Base-by-base conservation (phyloP, 257 asterid genomes). In the Solanum chaucha region DNA sequence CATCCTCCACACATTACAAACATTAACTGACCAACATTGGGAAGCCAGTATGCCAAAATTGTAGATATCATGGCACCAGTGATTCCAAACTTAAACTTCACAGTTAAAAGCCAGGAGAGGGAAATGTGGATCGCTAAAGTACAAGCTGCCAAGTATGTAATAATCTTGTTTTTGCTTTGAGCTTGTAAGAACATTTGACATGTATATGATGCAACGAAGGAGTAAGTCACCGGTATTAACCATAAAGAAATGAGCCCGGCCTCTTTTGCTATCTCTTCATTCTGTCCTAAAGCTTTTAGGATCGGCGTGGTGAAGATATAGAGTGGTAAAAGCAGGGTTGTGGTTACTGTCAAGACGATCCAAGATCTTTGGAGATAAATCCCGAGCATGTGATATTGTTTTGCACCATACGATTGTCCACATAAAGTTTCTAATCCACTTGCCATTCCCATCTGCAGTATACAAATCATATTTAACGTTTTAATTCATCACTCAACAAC, bases 351-450 rank as follows among this genome's bases (percentile, higher is more conserved):
- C 77, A 94, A 87, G 83, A 94, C 88, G 6, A 94, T 84, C 98
- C 98, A 96, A 28, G 98, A 94, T 88, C 98, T 86, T 89, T 94
- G 98, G 24, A 96, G 95, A 88, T 94, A 92, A 20, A 96, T 59
- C 10, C 98, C 98, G 10, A 96, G 95, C 98, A 96, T 94, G 89
- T 93, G 94, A 44, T 94, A 91, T 28, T 96, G 98, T 68, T 71
- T 91, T 28, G 96, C 98, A 12, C 98, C 98, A 48, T 91, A 96
- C n/a, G 98, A 94, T 85, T 96, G 98, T 51, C 98, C 98, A 73
- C 97, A 94, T 0, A 94, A 87, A 8, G 98, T 96, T 89, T 96
- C 98, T 78, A 93, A 87, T 81, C 98, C 98, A 85, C 94, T 96
- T 3, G 98, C 96, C 91, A 90, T 91, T 14, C 98, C 98, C 81